Evolutionary conservation across 495 filamentous ascomycete genomes (phyloP), one percentile per base, ranked within the genome.

Genomic region (Parmelia sp.): DNA sequence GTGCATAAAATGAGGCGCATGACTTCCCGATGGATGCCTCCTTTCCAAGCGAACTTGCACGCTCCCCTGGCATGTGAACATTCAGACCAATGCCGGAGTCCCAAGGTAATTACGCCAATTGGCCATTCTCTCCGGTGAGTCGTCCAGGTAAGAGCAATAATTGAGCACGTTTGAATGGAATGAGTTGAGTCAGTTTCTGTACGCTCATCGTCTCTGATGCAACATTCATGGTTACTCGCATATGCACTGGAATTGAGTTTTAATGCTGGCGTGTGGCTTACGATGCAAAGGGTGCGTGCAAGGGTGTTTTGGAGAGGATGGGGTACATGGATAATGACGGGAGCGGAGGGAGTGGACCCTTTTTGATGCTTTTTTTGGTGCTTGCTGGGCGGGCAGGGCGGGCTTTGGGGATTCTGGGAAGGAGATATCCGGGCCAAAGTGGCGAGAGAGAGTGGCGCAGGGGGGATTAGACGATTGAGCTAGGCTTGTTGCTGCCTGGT

Each of bases 191-290:
- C n/a, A n/a, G n/a, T n/a, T n/a, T n/a, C n/a, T n/a, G n/a, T n/a
- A n/a, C n/a, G n/a, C n/a, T n/a, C n/a, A n/a, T n/a, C n/a, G n/a
- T n/a, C n/a, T n/a, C n/a, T n/a, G n/a, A n/a, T n/a, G n/a, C n/a
- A n/a, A n/a, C n/a, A n/a, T n/a, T n/a, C n/a, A n/a, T n/a, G 27
- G 27, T 25, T 27, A 57, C 14, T 31, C 15, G 25, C n/a, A 3
- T 33, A 57, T 57, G 55, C 12, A 35, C 12, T 35, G 3, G 55
- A 14, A 57, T 57, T 57, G 55, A 57, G 11, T 57, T 57, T 57
- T 14, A 1, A 29, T 17, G 11, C 27, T 17, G 55, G 53, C 25
- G 9, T 49, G 45, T 49, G 45, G 45, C 45, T 49, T 9, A 49
- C 2, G 10, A 25, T 23, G 39, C 14, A 3, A 25, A 3, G 21